Evolutionary conservation across 2,329 filamentous ascomycete species (phyloP).

Genomic region (Alternaria novae-zelandiae): DNA sequence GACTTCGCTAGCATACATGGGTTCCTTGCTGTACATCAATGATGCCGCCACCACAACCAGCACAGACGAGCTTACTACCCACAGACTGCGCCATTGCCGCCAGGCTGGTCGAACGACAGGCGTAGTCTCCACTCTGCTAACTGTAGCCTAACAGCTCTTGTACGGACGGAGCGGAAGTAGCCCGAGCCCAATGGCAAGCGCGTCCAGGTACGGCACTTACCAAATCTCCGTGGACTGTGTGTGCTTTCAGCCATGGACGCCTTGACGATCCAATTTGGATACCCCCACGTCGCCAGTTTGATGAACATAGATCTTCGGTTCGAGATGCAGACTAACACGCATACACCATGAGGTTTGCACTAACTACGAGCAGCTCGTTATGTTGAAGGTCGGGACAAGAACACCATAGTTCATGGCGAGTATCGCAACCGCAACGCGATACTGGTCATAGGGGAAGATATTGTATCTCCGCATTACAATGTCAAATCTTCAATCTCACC

Average conservation of each 20-base stretch:
- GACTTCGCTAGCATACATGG: neutral
- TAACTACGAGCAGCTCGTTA: neutral
- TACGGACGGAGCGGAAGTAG: neutral
- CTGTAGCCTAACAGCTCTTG: neutral
- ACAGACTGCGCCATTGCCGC: neutral
- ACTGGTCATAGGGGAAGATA: neutral
- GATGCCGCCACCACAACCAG: neutral
- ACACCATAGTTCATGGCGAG: neutral
- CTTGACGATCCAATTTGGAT: neutral
- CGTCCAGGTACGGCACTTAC: neutral
- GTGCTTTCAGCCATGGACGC: neutral
- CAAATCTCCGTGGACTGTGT: neutral
- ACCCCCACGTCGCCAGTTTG: neutral
- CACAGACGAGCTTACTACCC: neutral
- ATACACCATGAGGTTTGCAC: neutral
- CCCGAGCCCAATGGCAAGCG: no score
- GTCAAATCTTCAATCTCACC: neutral
- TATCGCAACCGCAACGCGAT: neutral
- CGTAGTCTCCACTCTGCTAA: neutral
- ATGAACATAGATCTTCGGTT: neutral
- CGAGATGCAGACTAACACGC: neutral
- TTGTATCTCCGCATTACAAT: neutral
- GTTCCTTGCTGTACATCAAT: neutral
- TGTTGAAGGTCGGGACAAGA: neutral
- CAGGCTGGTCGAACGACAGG: neutral